These are phyloP conservation scores for Papiliotrema flavescens DNA, from an alignment of 1,284 basidiomycete species.

Conservation along the genomic window DNA sequence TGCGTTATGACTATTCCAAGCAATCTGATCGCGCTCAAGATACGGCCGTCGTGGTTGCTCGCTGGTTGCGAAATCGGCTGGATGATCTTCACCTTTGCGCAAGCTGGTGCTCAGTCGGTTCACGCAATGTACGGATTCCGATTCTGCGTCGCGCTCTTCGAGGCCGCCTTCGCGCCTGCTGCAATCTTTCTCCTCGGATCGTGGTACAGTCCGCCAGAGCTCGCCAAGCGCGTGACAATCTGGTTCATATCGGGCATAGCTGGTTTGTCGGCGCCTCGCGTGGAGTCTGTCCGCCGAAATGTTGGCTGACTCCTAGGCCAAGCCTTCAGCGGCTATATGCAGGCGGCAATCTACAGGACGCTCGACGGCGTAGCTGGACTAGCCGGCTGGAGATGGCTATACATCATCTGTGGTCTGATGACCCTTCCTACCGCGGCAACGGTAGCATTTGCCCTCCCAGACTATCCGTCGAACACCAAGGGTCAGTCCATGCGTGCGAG, in stretches of 20 bases:
- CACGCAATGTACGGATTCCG: slow-evolving; percentile 17
- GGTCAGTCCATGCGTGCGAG: no score
- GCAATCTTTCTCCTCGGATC: slow-evolving; percentile 18
- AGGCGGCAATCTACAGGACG: no score
- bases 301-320: no score
- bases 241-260: slow-evolving; percentile 12
- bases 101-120: slow-evolving; percentile 10
- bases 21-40: slow-evolving; percentile 15
- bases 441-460: no score
- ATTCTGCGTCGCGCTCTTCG: slow-evolving; percentile 25
- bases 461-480: no score
- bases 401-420: no score
- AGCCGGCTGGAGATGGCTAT: no score
- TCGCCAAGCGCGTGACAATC: slow-evolving; percentile 17
- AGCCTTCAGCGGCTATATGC: no score
- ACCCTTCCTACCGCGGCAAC: no score
- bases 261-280: slow-evolving; percentile 8
- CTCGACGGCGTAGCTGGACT: no score
- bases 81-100: slow-evolving; percentile 21
- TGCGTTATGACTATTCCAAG: no score
- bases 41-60: slow-evolving; percentile 13
- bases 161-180: slow-evolving; percentile 15
- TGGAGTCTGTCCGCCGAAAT: no score
- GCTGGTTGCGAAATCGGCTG: slow-evolving; percentile 15
- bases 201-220: slow-evolving; percentile 16